phyloP scores from a whole-genome alignment of 2,329 filamentous ascomycete genomes.

The Colletotrichum filicis region DNA sequence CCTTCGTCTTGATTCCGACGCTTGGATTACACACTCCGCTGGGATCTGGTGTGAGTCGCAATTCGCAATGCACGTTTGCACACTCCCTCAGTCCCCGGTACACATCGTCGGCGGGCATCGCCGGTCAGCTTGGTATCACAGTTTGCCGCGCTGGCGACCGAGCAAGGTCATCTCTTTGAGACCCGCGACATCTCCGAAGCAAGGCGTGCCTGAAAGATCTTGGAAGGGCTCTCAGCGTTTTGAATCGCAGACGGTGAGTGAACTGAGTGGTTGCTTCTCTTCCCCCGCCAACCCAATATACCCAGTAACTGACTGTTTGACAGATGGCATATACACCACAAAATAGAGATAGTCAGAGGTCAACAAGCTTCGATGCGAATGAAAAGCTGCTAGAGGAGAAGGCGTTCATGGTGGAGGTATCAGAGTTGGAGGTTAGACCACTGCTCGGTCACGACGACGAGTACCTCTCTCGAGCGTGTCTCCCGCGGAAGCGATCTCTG shows the following conservation, averaged over 20 bases:
- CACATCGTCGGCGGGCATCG: neutral
- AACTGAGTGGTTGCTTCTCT: neutral
- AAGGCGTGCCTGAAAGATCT: neutral
- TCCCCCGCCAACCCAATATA: neutral
- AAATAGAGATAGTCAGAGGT: neutral
- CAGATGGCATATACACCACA: neutral
- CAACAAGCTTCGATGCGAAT: neutral
- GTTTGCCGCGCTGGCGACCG: conserved; percentile 5
- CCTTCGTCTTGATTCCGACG: neutral
- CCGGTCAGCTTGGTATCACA: neutral
- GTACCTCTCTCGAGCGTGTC: neutral
- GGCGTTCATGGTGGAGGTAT: neutral
- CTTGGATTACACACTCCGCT: neutral
- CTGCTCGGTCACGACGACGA: neutral
- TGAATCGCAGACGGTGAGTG: neutral
- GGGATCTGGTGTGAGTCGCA: neutral
- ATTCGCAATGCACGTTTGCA: conserved; percentile 24
- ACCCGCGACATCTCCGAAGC: neutral
- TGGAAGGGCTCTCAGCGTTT: neutral
- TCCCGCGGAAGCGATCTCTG: neutral
- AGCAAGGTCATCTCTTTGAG: neutral
- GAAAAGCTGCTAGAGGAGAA: neutral
- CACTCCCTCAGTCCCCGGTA: conserved; percentile 12
- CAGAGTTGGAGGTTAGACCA: neutral
- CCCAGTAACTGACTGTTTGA: neutral